phyloP scores from a whole-genome alignment of 2,329 filamentous ascomycete genomes.

The Fusarium multiceps region DNA sequence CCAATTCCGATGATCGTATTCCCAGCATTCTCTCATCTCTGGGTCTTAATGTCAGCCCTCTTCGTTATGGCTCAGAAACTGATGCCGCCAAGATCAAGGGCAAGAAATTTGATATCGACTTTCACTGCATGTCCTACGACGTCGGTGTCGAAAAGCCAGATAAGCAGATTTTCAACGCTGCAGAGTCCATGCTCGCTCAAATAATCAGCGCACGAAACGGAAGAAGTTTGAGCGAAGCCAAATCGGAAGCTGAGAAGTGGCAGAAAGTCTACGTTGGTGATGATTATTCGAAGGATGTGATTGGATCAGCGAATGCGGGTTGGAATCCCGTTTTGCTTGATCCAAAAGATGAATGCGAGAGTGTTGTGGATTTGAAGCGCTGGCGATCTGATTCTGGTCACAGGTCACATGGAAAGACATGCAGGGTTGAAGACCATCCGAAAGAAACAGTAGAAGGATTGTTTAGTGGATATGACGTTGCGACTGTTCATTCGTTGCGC shows the following conservation, averaged over 20 bases:
- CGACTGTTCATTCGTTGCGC: slow-evolving; percentile 20
- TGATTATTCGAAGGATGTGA: slow-evolving; percentile 34
- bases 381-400: neutral
- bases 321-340: slow-evolving; percentile 34
- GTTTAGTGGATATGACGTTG: neutral
- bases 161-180: slow-evolving; percentile 65
- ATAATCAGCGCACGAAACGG: slow-evolving; percentile 16
- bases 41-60: slow-evolving; percentile 26
- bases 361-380: neutral
- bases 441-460: neutral
- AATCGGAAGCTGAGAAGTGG: neutral
- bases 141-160: slow-evolving; percentile 71
- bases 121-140: slow-evolving; percentile 67
- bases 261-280: slow-evolving; percentile 36
- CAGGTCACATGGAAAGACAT: rapidly evolving
- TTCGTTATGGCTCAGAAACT: too few relatives aligned
- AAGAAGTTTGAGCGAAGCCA: neutral
- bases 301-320: slow-evolving; percentile 25
- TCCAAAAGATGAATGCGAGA: slow-evolving; percentile 5
- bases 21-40: slow-evolving; percentile 36
- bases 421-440: slow-evolving; percentile 9
- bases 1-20: slow-evolving; percentile 40
- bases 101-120: slow-evolving; percentile 36
- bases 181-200: slow-evolving; percentile 54
- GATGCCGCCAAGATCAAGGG: too few relatives aligned